Conservation (phyloP, 805 yeast genomes). For the Yarrowia osloensis region DNA sequence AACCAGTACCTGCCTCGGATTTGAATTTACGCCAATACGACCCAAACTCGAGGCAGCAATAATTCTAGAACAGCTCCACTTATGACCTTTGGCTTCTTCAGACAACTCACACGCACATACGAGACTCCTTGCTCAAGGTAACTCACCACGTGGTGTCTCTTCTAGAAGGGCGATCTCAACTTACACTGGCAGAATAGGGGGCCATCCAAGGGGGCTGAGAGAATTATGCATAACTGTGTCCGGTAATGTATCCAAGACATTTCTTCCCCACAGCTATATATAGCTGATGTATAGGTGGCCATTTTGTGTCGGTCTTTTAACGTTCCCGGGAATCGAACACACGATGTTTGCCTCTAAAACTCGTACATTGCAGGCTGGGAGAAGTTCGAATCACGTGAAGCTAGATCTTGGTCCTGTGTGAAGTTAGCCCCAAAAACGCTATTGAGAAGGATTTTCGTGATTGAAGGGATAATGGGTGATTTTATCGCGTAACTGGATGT, state of each 20-base stretch:
- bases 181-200: too few species aligned
- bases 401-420: neutral
- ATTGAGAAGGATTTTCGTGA: neutral
- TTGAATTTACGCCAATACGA: neutral
- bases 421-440: neutral
- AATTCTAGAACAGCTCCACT: neutral
- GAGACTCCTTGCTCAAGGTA: neutral
- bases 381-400: slow-evolving; percentile 13
- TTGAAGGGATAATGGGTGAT: neutral
- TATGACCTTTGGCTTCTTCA: neutral
- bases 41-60: neutral
- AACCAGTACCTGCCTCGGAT: neutral
- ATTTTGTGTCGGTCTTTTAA: too few species aligned
- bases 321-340: neutral
- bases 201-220: neutral
- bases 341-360: neutral
- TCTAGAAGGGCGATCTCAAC: neutral
- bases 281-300: too few species aligned
- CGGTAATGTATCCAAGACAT: neutral
- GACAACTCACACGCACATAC: too few species aligned
- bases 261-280: neutral
- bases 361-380: neutral
- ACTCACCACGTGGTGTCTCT: neutral
- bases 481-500: neutral
- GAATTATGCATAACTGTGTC: neutral